Base-by-base conservation (phyloP, 75 land plant species). In the Picea glauca region DNA sequence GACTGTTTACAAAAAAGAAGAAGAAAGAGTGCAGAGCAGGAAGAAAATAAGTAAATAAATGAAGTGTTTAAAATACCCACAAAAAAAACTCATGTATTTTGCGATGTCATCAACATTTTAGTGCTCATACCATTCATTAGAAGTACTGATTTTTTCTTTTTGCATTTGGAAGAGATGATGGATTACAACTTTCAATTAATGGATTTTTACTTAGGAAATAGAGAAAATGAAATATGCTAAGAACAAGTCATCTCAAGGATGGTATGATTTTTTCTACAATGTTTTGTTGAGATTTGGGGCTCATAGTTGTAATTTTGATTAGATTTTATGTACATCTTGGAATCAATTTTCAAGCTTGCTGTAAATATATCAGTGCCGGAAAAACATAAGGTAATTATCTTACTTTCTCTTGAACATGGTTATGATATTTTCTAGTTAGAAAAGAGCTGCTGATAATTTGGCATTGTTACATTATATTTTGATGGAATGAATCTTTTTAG, bases 211-310 rank as follows among this genome's bases (percentile, higher is more conserved):
- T 35, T 26, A 38, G 99, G 99, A 93, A 77, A 90, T 97, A 78
- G 99, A 94, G 74, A 97, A 92, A 81, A 97, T 97, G 23, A 97
- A 93, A 82, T 84, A 87, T 73, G 99, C 99, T 1, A 97, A 94
- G 83, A 91, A 87, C 80, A 97, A 97, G 86, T 84, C 91, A 75
- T 84, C 91, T n/a, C 95, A 94, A 80, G 99, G 95, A 83, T 75
- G 95, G 97, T 94, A 81, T 76, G 90, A 17, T 66, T 70, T n/a
- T 62, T 54, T 31, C 57, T 81, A 6, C 18, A 59, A 46, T 77
- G 46, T 43, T 50, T 32, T 32, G 40, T 17, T 43, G 32, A 33
- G 32, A 32, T 46, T 43, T 73, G 64, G 26, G 61, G 18, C 13
- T 18, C 30, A 43, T 62, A 60, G 20, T n/a, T 70, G 9, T 40